phyloP scores from a whole-genome alignment of 2,329 filamentous ascomycete genomes.

The Trichoderma cornu-damae region DNA sequence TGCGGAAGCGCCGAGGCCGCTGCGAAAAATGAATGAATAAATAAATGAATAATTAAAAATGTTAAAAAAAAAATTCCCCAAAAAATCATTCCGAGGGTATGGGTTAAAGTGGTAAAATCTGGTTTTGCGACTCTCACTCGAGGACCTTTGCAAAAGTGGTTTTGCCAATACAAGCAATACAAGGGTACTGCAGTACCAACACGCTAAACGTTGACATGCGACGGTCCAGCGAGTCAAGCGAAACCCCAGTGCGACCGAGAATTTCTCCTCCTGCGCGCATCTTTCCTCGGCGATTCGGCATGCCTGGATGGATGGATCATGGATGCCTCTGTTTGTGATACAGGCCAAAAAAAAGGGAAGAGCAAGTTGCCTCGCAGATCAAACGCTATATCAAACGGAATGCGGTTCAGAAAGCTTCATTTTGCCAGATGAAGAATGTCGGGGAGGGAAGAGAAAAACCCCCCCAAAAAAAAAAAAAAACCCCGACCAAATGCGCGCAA shows the following conservation, averaged over 20 bases:
- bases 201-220: conserved; percentile 10
- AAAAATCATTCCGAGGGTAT: too few relatives aligned
- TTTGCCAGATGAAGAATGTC: not conserved
- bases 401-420: not conserved
- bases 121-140: not conserved
- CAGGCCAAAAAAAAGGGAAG: not conserved
- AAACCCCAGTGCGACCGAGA: not conserved
- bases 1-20: conserved; percentile 7
- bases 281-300: conserved; percentile 2
- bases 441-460: not conserved
- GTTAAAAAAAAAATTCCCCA: too few relatives aligned
- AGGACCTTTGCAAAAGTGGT: not conserved
- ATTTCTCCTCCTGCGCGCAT: not conserved
- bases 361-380: not conserved
- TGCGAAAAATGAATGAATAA: too few relatives aligned
- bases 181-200: not conserved
- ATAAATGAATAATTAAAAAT: too few relatives aligned
- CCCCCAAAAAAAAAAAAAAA: too few relatives aligned
- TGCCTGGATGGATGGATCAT: too few relatives aligned
- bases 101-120: too few relatives aligned
- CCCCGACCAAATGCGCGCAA: not conserved
- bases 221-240: conserved; percentile 11
- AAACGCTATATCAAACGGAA: conserved; percentile 1
- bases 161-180: too few relatives aligned
- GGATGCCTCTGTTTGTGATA: not conserved